Evolutionary conservation across 257 asterid species (phyloP).

Genomic region (Rauvolfia tetraphylla): DNA sequence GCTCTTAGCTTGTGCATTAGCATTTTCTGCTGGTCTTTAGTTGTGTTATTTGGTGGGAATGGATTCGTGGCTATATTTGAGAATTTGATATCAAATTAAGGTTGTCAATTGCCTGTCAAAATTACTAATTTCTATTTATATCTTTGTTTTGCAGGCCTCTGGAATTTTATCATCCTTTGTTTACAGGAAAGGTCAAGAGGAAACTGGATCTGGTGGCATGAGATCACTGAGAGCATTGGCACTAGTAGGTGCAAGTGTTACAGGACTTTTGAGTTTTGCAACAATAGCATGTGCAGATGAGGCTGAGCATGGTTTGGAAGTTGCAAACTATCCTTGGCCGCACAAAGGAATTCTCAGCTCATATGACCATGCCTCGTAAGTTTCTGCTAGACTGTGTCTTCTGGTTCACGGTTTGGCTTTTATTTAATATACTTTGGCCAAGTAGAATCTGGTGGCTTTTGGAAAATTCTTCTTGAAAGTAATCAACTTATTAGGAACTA

Average conservation of each 20-base stretch:
- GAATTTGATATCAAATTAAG: background rate
- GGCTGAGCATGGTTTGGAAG: slow-evolving; percentile 77
- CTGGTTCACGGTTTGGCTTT: background rate
- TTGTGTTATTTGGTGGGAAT: background rate
- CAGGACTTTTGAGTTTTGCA: slow-evolving; percentile 65
- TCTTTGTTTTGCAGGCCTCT: slow-evolving; percentile 17
- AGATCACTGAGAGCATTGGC: slow-evolving; percentile 38
- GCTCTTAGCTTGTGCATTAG: background rate
- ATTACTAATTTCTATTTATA: background rate
- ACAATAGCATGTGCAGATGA: slow-evolving; percentile 70
- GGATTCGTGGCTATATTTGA: background rate
- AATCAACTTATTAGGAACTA: background rate
- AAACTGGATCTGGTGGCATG: slow-evolving; percentile 36
- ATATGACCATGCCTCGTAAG: slow-evolving; percentile 80
- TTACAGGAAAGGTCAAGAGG: slow-evolving; percentile 33
- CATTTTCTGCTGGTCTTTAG: background rate
- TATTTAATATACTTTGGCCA: background rate
- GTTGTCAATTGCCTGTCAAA: background rate
- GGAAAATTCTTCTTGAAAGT: background rate
- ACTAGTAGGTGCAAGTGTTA: slow-evolving; percentile 43
- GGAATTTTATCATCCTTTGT: slow-evolving; percentile 19
- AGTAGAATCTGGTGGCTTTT: background rate
- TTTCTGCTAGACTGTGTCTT: slow-evolving; percentile 1
- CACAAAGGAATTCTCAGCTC: slow-evolving; percentile 69
- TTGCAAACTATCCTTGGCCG: slow-evolving; percentile 69